Percentiles rank a stretch among this genome's conserved stretches.
Conservation (phyloP, 352 stramenopile genomes). For the Elongisporangium prolatum region DNA sequence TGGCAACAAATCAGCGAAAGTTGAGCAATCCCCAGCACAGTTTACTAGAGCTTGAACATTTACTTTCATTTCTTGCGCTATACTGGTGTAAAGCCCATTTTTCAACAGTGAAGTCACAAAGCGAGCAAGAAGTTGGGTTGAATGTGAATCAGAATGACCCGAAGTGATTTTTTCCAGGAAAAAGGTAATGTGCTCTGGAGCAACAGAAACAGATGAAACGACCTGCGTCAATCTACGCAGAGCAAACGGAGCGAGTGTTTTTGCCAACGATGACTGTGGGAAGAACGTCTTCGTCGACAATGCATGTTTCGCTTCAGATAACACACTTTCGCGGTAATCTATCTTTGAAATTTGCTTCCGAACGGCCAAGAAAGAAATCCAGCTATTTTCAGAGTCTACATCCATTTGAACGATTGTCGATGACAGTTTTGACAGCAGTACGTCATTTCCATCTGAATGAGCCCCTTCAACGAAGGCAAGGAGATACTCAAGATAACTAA, state of each 20-base stretch:
- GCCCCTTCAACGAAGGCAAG: constrained; percentile 8
- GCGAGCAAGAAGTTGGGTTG: constrained; percentile 36
- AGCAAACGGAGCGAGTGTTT: constrained; percentile 49
- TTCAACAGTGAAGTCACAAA: constrained; percentile 54
- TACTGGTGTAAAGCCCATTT: constrained; percentile 31
- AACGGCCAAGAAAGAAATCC: constrained; percentile 27
- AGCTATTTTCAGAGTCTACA: constrained; percentile 10
- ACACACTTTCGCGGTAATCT: constrained; percentile 21
- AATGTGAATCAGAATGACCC: constrained; percentile 5
- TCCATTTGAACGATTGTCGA: neutral
- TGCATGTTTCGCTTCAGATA: constrained; percentile 40
- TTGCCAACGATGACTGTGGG: constrained; percentile 16
- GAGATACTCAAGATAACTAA: constrained; percentile 61
- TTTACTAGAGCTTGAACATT: constrained; percentile 10
- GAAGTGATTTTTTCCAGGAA: constrained; percentile 53
- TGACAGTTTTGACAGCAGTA: neutral
- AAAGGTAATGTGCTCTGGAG: constrained; percentile 48
- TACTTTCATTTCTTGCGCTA: constrained; percentile 19
- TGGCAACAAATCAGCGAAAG: constrained; percentile 15
- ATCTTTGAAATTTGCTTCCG: constrained; percentile 13
- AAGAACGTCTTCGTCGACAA: constrained; percentile 54
- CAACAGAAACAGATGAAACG: constrained; percentile 30
- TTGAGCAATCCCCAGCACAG: neutral
- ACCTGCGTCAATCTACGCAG: constrained; percentile 49
- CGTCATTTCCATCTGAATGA: neutral